A percentile compares a stretch with the other conserved stretches of the same genome.
These are phyloP conservation scores for Rhizodiscina lignyota DNA, from an alignment of 495 filamentous ascomycete species.

Conservation along the genomic window DNA sequence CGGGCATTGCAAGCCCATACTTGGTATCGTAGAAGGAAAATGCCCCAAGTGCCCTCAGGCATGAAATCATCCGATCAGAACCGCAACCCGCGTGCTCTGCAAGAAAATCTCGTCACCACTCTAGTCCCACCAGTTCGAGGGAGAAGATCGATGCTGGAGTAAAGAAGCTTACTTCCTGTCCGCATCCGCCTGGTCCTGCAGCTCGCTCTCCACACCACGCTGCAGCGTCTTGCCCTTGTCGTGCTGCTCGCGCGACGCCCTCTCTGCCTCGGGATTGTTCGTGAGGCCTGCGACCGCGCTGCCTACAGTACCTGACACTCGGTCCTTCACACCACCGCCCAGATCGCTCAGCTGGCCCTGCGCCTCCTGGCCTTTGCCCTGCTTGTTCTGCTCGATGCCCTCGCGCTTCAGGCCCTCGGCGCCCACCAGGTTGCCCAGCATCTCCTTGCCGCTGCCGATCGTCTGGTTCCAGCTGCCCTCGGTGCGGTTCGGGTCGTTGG, in stretches of 20 bases:
- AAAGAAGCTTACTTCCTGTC: no score
- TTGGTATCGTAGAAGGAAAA: no score
- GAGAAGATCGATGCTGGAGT: no score
- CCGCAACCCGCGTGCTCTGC: no score
- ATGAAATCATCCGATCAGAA: no score
- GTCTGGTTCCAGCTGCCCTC: constrained; percentile 76
- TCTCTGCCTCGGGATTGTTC: constrained; percentile 49
- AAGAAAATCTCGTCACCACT: no score
- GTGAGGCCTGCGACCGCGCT: constrained; percentile 49
- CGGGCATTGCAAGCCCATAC: no score
- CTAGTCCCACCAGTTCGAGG: no score
- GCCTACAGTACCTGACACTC: constrained; percentile 56
- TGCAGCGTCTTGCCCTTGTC: constrained; percentile 77
- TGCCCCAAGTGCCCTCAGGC: no score
- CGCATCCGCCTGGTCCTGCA: constrained; percentile 53
- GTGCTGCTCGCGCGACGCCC: constrained; percentile 44
- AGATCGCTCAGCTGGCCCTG: constrained; percentile 68
- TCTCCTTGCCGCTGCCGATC: constrained; percentile 69
- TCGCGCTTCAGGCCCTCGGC: constrained; percentile 54
- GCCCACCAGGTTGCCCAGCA: constrained; percentile 58
- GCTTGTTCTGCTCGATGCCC: constrained; percentile 61
- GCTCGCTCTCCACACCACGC: constrained; percentile 69
- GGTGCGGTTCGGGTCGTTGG: constrained; percentile 55
- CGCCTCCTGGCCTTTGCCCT: constrained; percentile 70
- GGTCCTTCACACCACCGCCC: constrained; percentile 52